A percentile compares a stretch with the other conserved stretches of the same genome.
phyloP scores from a whole-genome alignment of 2,329 filamentous ascomycete genomes.

The Escovopsis sp. region DNA sequence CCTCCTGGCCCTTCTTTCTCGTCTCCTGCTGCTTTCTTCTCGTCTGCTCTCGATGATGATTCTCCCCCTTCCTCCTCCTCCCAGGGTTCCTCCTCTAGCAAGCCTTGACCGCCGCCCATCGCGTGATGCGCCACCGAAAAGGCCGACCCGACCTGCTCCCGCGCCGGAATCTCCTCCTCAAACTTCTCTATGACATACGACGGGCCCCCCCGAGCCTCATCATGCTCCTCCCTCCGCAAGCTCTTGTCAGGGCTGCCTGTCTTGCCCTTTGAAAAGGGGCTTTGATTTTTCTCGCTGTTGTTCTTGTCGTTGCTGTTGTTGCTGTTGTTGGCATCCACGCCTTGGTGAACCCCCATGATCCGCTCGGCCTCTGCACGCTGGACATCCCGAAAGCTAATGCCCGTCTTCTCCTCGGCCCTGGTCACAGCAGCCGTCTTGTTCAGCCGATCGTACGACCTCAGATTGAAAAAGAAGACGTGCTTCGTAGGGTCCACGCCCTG shows the following conservation, averaged over 20 bases:
- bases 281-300: constrained; percentile 20
- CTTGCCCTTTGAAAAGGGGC: no score
- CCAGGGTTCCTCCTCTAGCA: constrained; percentile 56
- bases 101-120: constrained; percentile 52
- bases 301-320: constrained; percentile 33
- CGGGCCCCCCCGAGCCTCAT: constrained; percentile 21
- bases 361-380: constrained; percentile 81
- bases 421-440: constrained; percentile 64
- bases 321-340: constrained; percentile 19
- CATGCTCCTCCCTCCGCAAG: constrained; percentile 14
- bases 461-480: constrained; percentile 86
- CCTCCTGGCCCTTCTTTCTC: no score
- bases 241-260: no score
- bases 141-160: constrained; percentile 22
- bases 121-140: constrained; percentile 56
- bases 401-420: constrained; percentile 64
- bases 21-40: no score
- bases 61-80: constrained; percentile 52
- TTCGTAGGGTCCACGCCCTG: constrained; percentile 63
- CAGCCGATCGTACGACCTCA: constrained; percentile 82
- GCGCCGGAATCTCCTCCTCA: constrained; percentile 29
- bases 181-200: constrained; percentile 36
- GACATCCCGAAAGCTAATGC: constrained; percentile 70
- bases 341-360: constrained; percentile 66
- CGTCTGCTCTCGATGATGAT: no score